Evolutionary conservation across 1,284 basidiomycete genomes (phyloP).

Genomic region (Puccinia hordei): DNA sequence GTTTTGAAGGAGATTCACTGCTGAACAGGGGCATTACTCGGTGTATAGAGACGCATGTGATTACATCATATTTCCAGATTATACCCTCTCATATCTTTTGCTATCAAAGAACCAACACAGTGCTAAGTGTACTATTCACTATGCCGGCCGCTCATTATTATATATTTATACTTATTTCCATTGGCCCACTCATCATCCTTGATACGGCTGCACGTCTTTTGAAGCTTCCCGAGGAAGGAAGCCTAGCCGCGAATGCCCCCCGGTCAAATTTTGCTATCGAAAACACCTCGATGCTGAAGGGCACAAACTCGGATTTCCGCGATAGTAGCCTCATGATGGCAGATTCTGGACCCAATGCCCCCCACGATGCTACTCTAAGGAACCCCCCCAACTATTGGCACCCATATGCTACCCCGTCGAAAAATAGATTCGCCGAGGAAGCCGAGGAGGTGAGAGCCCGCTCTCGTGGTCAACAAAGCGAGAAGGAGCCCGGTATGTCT

Average conservation of each 20-base stretch:
- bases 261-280: not conserved
- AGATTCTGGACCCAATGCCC: not conserved
- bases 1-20: too few relatives aligned
- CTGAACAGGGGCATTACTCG: too few relatives aligned
- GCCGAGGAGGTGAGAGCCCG: not conserved
- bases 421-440: not conserved
- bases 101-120: not conserved
- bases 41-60: too few relatives aligned
- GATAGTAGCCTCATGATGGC: not conserved
- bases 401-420: not conserved
- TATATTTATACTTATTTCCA: not conserved
- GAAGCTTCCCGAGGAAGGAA: not conserved
- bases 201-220: not conserved
- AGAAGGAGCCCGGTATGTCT: not conserved
- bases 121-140: not conserved
- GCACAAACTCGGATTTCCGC: not conserved
- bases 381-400: not conserved
- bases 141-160: not conserved
- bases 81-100: not conserved
- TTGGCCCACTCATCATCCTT: not conserved
- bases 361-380: not conserved
- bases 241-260: not conserved
- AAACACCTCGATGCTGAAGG: not conserved
- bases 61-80: not conserved
- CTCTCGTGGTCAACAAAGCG: not conserved